Evolutionary conservation across 495 filamentous ascomycete genomes (phyloP).

Genomic region (Penicillium coprophilum): DNA sequence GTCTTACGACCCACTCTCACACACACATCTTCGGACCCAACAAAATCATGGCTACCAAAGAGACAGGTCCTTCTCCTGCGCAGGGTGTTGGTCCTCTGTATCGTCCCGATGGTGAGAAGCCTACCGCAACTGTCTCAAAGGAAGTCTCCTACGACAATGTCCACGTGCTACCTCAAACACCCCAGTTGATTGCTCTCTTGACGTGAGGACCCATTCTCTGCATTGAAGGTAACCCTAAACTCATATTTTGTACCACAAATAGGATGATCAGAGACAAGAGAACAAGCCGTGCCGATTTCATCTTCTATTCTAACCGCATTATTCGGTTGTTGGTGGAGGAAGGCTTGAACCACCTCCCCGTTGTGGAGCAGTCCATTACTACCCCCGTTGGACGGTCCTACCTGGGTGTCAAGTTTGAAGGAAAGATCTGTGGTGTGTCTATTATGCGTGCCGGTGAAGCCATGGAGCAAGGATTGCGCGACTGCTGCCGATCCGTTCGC

Average conservation of each 20-base stretch:
- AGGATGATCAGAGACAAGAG: conserved; percentile 94
- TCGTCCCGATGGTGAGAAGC: conserved; percentile 72
- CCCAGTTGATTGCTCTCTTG: conserved; percentile 92
- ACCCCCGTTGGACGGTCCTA: conserved; percentile 91
- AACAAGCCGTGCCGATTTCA: conserved; percentile 90
- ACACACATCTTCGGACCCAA: neutral
- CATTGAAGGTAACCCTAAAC: conserved; percentile 12
- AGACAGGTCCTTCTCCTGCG: conserved; percentile 54
- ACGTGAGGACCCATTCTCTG: conserved; percentile 64
- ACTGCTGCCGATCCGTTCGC: conserved; percentile 93
- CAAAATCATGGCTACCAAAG: conserved; percentile 29
- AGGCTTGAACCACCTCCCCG: conserved; percentile 93
- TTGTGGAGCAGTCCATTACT: conserved; percentile 80
- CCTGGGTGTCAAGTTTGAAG: conserved; percentile 89
- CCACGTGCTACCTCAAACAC: conserved; percentile 85
- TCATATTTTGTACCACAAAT: conserved; percentile 22
- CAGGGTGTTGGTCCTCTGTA: conserved; percentile 79
- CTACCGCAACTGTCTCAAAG: conserved; percentile 86
- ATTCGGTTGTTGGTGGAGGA: conserved; percentile 98
- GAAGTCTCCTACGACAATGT: conserved; percentile 82
- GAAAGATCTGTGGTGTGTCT: conserved; percentile 96
- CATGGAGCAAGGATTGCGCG: conserved; percentile 95
- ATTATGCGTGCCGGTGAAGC: conserved; percentile 98
- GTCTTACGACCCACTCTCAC: neutral
- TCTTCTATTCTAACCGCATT: conserved; percentile 98